phyloP scores from a whole-genome alignment of 768 basidiomycete genomes.

The Polyporus arcularius region DNA sequence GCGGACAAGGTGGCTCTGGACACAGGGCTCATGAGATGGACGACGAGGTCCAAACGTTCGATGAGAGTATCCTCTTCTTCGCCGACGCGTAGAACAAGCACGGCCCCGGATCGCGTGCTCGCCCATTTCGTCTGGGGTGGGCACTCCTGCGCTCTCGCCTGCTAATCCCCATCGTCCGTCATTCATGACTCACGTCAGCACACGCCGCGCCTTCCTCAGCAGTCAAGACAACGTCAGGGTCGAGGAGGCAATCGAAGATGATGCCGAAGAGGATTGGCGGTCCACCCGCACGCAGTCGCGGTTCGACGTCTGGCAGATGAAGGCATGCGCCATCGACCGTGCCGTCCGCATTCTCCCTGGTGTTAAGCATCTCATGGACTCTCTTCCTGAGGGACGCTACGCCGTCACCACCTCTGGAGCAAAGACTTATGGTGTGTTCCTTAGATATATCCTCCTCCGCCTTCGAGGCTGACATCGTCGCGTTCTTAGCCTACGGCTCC shows the following conservation, averaged over 20 bases:
- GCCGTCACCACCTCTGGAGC: conserved; percentile 79
- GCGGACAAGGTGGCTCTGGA: conserved; percentile 66
- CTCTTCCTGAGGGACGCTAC: conserved; percentile 62
- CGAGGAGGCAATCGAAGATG: conserved; percentile 33
- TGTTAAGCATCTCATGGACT: conserved; percentile 62
- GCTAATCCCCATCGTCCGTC: conserved; percentile 43
- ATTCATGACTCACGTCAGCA: conserved; percentile 43
- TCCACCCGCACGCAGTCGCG: conserved; percentile 32
- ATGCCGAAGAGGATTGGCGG: conserved; percentile 15
- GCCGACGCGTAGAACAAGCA: conserved; percentile 57
- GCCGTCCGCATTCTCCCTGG: conserved; percentile 71
- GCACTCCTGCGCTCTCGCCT: conserved; percentile 46
- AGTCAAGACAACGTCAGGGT: conserved; percentile 32
- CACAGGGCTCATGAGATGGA: conserved; percentile 55
- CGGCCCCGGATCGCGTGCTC: conserved; percentile 39
- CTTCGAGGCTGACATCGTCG: conserved; percentile 10
- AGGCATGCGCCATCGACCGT: conserved; percentile 57
- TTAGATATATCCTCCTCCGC: neutral
- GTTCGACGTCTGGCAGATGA: conserved; percentile 54
- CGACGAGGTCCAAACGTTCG: conserved; percentile 56
- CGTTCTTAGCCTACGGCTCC: conserved; percentile 55
- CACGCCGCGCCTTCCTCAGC: conserved; percentile 39
- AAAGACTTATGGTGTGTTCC: conserved; percentile 58
- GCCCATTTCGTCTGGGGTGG: conserved; percentile 34
- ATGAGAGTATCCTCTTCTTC: conserved; percentile 63